Conservation (phyloP, 805 yeast species). For the Starmerella lactis-condensi region DNA sequence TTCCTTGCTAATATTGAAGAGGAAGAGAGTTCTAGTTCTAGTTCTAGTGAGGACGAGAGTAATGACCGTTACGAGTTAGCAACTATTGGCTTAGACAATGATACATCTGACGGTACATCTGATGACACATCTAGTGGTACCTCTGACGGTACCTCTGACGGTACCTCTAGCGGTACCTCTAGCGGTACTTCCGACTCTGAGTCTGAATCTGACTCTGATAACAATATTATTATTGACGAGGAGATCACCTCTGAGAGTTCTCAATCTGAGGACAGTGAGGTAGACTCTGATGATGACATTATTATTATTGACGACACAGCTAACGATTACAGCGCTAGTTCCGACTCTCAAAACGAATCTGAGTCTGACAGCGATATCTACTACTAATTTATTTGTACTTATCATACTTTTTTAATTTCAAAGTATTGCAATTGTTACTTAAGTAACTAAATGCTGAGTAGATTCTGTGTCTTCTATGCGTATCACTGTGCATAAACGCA, state of each 20-base stretch:
- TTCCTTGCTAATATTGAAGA: conserved; percentile 14
- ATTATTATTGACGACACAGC: background rate
- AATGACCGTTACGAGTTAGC: conserved; percentile 2
- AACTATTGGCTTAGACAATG: no score
- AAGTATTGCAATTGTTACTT: no score
- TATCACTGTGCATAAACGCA: no score
- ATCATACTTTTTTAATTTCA: no score
- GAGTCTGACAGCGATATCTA: conserved; percentile 5
- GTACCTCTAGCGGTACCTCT: no score
- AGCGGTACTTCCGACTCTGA: background rate
- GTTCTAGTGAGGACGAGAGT: conserved; percentile 5
- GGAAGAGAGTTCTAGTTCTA: conserved; percentile 3
- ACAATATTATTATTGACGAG: conserved; percentile 1
- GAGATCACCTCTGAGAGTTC: conserved; percentile 3
- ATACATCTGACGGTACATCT: no score
- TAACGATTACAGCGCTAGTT: conserved; percentile 8
- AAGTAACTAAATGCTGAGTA: no score
- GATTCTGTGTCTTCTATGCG: no score
- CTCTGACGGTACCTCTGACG: no score
- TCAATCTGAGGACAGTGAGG: conserved; percentile 4
- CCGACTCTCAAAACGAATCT: conserved; percentile 14
- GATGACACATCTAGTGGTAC: background rate
- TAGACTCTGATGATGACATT: conserved; percentile 2
- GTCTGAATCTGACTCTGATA: conserved; percentile 1
- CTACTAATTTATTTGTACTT: no score